phyloP scores from a whole-genome alignment of 257 asterid genomes.

The Leptodermis oblonga region DNA sequence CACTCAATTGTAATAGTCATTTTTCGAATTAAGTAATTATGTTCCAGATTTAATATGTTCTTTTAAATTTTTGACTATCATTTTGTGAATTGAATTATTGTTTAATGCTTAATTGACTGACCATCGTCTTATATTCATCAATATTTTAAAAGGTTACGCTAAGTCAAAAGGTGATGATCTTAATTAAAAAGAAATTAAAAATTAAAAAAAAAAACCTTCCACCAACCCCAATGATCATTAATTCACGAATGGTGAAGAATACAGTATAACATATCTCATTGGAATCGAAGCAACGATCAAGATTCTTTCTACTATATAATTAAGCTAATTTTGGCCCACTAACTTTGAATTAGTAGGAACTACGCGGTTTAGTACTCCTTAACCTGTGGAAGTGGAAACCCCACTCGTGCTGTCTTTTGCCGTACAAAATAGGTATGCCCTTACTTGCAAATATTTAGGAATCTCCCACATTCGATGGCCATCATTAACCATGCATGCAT shows the following conservation, averaged over 20 bases:
- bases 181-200: too few species aligned
- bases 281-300: too few species aligned
- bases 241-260: background rate
- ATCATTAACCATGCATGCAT: background rate
- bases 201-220: constrained; percentile 27
- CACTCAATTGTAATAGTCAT: too few species aligned
- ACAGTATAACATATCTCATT: constrained; percentile 24
- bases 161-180: too few species aligned
- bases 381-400: constrained; percentile 44
- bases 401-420: background rate
- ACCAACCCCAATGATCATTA: constrained; percentile 42
- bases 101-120: too few species aligned
- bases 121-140: too few species aligned
- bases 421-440: constrained; percentile 22
- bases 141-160: too few species aligned
- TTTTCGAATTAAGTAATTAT: too few species aligned
- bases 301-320: background rate
- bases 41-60: too few species aligned
- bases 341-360: too few species aligned
- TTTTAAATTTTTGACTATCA: too few species aligned
- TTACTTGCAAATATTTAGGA: constrained; percentile 32
- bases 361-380: constrained; percentile 36
- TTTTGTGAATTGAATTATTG: too few species aligned
- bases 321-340: constrained; percentile 25
- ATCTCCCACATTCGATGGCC: constrained; percentile 17